Evolutionary conservation across 1,139 yeast species (phyloP), one percentile per base, ranked within the genome.

Genomic region (Hyphopichia fennica): DNA sequence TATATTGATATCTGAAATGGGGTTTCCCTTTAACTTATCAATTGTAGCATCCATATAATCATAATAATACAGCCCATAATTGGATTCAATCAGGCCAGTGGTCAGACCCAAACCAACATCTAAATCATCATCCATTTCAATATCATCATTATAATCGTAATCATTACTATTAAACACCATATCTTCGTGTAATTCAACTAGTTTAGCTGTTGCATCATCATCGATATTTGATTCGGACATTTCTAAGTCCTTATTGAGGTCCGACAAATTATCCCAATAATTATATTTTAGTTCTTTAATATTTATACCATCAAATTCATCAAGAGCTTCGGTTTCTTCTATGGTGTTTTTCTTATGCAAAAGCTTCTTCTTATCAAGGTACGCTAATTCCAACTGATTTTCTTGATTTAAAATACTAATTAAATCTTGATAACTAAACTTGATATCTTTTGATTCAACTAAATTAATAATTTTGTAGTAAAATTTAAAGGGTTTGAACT

Each of bases 191-290:
- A 38, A 13, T 32, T 41, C 41, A 10, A 15, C 38, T 9, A 41
- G 20, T 33, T 34, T 38, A 13, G 25, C 33, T n/a, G 39, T 44
- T 15, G 30, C 44, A 14, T 43, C 51, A 8, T 39, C 43, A 25
- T 56, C 62, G 17, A 48, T 17, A 17, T 17, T 14, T 16, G 19
- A 31, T 4, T n/a, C 18, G 11, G 10, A 43, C 70, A 67, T 65
- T 16, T 67, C 69, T 15, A 58, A 43, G 40, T 67, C 73, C 23
- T 47, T 47, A 16, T 59, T 63, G 13, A 58, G 44, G 2, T 52
- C 48, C n/a, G 39, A 37, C 14, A 62, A 44, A 6, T 54, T 58
- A 42, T 69, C 75, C 75, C 76, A 71, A 49, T 71, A 71, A 35
- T 57, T 56, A 44, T 71, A 71, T 41, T 54, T 54, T 16, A 65